These are phyloP conservation scores for Phytopythium oedochilum DNA, from an alignment of 352 stramenopile genomes.

Conservation along the genomic window DNA sequence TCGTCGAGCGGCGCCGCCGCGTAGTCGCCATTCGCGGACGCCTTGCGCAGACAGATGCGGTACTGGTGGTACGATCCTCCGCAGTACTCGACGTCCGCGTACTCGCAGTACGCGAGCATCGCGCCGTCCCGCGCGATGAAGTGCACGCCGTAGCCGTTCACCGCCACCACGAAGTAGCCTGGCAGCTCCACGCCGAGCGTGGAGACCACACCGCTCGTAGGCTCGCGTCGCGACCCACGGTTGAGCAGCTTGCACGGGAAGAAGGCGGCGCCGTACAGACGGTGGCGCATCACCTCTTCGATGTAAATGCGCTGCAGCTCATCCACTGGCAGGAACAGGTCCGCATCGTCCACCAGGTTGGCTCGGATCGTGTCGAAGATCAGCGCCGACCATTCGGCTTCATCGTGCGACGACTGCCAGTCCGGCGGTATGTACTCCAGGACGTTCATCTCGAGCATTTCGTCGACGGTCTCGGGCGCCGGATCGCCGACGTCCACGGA, in stretches of 20 bases:
- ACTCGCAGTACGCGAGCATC: slow-evolving; percentile 66
- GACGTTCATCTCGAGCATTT: slow-evolving; percentile 66
- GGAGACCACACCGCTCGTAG: slow-evolving; percentile 6
- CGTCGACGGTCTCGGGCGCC: slow-evolving; percentile 43
- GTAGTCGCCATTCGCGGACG: slow-evolving; percentile 9
- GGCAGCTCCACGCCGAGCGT: slow-evolving; percentile 61
- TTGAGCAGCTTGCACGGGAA: slow-evolving; percentile 79
- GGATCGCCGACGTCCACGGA: slow-evolving; percentile 73
- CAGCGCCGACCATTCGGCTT: slow-evolving; percentile 78
- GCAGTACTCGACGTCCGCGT: slow-evolving; percentile 52
- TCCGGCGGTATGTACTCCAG: slow-evolving; percentile 83
- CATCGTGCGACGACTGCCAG: slow-evolving; percentile 64
- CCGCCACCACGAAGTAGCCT: slow-evolving; percentile 82
- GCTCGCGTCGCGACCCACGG: slow-evolving; percentile 11
- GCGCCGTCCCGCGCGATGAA: slow-evolving; percentile 73
- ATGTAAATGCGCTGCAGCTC: slow-evolving; percentile 85
- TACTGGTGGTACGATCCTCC: slow-evolving; percentile 60
- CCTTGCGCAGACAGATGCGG: slow-evolving; percentile 56
- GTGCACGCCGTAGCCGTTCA: slow-evolving; percentile 90
- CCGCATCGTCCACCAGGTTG: slow-evolving; percentile 45
- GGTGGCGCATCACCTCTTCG: slow-evolving; percentile 72
- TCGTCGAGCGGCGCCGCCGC: slow-evolving; percentile 38
- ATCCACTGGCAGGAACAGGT: slow-evolving; percentile 25
- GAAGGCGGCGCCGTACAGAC: slow-evolving; percentile 85
- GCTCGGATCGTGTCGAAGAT: slow-evolving; percentile 56